These are phyloP conservation scores for Rubroboletus satanas DNA, from an alignment of 768 basidiomycete species.

Conservation along the genomic window DNA sequence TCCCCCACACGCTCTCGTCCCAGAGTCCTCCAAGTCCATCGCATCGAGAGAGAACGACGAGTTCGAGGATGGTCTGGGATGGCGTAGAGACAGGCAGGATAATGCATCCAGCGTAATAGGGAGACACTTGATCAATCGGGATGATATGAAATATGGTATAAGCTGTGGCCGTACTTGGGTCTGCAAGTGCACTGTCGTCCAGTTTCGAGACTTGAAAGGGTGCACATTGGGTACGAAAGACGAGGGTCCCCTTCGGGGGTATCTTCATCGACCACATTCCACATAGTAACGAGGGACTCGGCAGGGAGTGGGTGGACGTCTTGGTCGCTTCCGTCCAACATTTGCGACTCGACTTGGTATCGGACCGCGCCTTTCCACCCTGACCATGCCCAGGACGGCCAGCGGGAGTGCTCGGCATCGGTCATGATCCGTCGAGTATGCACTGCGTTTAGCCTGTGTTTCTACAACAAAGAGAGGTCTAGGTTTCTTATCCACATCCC, in stretches of 20 bases:
- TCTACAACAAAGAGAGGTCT: conserved; percentile 20
- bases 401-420: neutral
- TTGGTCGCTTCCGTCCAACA: neutral
- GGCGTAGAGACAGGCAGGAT: conserved; percentile 13
- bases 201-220: conserved; percentile 7
- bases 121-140: neutral
- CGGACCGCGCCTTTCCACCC: conserved; percentile 22
- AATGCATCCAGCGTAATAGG: conserved; percentile 10
- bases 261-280: conserved; percentile 17
- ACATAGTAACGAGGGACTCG: conserved; percentile 17
- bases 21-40: neutral
- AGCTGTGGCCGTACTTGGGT: neutral
- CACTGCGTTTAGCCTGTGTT: conserved; percentile 12
- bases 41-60: conserved; percentile 20
- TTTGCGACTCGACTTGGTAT: conserved; percentile 1
- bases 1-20: conserved; percentile 11
- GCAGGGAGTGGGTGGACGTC: conserved; percentile 3
- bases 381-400: conserved; percentile 27
- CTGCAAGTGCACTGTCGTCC: neutral
- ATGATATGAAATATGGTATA: conserved; percentile 13
- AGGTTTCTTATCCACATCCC: conserved; percentile 5
- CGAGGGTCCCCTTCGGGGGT: conserved; percentile 15
- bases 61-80: conserved; percentile 7
- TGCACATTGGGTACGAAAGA: conserved; percentile 19
- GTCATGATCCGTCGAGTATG: conserved; percentile 7